These are phyloP conservation scores for Leishmania turanica DNA, from an alignment of 208 protist species.

Conservation along the genomic window DNA sequence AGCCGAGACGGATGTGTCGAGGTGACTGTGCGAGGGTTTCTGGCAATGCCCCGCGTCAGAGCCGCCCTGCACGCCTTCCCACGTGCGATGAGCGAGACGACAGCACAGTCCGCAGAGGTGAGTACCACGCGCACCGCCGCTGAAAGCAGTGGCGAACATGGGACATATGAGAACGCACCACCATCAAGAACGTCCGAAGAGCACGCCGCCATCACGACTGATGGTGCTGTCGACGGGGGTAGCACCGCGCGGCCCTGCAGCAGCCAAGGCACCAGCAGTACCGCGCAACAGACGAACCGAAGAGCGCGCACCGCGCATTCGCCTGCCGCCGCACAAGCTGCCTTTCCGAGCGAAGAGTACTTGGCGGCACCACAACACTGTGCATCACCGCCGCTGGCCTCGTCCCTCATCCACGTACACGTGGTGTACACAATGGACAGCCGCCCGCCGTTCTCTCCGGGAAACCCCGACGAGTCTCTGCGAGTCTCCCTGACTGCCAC, in stretches of 20 bases:
- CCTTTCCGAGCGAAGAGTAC: conserved; percentile 21
- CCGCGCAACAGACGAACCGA: too few species aligned
- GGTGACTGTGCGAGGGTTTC: conserved; percentile 36
- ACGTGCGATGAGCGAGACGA: not conserved
- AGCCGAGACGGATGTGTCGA: conserved; percentile 48
- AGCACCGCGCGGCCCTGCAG: not conserved
- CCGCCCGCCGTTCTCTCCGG: conserved; percentile 44
- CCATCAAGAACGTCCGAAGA: not conserved
- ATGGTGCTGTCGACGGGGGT: not conserved
- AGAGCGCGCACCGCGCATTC: not conserved
- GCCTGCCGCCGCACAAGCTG: not conserved
- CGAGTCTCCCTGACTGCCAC: conserved; percentile 40
- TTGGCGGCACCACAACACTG: not conserved
- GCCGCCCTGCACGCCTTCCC: conserved; percentile 7
- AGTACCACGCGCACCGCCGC: not conserved
- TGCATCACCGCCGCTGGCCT: not conserved
- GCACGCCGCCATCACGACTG: not conserved
- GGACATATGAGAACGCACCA: not conserved
- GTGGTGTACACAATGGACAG: conserved; percentile 62
- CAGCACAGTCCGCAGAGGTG: not conserved
- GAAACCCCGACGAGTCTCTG: conserved; percentile 43
- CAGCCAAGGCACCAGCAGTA: too few species aligned
- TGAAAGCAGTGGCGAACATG: not conserved
- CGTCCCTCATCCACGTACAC: conserved; percentile 31
- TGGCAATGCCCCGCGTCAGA: conserved; percentile 24